phyloP scores from a whole-genome alignment of 2,329 filamentous ascomycete genomes.

The Dactylellina cionopaga region DNA sequence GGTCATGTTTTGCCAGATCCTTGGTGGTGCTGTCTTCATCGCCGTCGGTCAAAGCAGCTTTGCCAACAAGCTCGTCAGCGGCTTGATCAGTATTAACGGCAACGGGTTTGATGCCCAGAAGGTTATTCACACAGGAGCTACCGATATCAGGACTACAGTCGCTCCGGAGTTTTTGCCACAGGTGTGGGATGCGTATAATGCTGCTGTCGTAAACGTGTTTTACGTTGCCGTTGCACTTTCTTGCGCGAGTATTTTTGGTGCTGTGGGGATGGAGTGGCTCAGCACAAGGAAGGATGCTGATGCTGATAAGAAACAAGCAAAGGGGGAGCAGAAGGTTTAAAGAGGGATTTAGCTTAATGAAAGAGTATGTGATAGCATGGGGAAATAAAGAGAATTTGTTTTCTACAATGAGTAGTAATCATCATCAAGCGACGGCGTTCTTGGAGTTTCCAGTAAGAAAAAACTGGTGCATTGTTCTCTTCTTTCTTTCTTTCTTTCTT shows the following conservation, averaged over 20 bases:
- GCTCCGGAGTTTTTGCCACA: slow-evolving; percentile 64
- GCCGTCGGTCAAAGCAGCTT: slow-evolving; percentile 69
- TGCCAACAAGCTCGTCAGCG: slow-evolving; percentile 62
- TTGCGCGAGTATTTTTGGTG: slow-evolving; percentile 67
- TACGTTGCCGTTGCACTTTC: slow-evolving; percentile 69
- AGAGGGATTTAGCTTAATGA: neutral
- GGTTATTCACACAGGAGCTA: slow-evolving; percentile 68
- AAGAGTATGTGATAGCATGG: neutral
- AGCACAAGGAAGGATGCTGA: slow-evolving; percentile 69
- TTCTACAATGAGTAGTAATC: neutral
- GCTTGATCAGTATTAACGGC: slow-evolving; percentile 32
- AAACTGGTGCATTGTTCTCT: too few species aligned
- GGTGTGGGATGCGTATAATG: slow-evolving; percentile 73
- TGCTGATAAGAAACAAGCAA: slow-evolving; percentile 23
- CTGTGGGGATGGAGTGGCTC: slow-evolving; percentile 71
- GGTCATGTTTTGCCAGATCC: slow-evolving; percentile 69
- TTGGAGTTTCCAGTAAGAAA: slow-evolving; percentile 3
- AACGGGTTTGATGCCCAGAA: slow-evolving; percentile 58
- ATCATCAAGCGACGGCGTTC: slow-evolving; percentile 6
- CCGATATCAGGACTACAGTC: slow-evolving; percentile 69
- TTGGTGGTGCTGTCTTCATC: slow-evolving; percentile 70
- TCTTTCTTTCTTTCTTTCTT: neutral
- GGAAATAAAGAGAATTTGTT: neutral
- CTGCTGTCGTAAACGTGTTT: slow-evolving; percentile 69
- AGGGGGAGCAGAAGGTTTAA: slow-evolving; percentile 27